Percentiles rank a stretch among this genome's conserved stretches.
These are phyloP conservation scores for Saccharomycopsis fibuligera DNA, from an alignment of 805 yeast genomes.

Conservation along the genomic window DNA sequence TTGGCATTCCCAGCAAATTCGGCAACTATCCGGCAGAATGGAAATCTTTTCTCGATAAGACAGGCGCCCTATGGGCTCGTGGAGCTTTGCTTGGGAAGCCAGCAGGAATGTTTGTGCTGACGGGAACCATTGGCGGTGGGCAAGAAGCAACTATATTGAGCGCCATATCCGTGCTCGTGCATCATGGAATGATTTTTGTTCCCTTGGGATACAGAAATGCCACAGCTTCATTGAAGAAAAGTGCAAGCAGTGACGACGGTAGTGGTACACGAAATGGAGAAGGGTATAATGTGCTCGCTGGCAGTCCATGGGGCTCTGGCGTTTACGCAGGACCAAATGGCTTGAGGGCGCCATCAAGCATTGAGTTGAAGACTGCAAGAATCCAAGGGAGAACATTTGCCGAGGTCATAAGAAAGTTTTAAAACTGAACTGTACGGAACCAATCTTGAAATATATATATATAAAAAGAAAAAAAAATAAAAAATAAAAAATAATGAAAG, in stretches of 20 bases:
- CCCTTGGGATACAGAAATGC: slow-evolving; percentile 68
- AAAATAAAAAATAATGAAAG: neutral
- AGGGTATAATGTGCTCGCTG: too few relatives aligned
- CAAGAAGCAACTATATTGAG: slow-evolving; percentile 66
- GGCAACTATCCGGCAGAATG: slow-evolving; percentile 78
- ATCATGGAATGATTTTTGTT: slow-evolving; percentile 74
- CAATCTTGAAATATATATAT: too few relatives aligned
- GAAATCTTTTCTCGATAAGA: slow-evolving; percentile 67
- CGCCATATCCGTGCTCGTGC: slow-evolving; percentile 57
- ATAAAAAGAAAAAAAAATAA: too few relatives aligned
- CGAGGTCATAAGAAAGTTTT: neutral
- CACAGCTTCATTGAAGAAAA: slow-evolving; percentile 39
- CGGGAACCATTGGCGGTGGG: slow-evolving; percentile 77
- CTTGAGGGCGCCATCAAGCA: slow-evolving; percentile 55
- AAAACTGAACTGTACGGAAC: too few relatives aligned
- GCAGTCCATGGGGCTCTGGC: slow-evolving; percentile 85
- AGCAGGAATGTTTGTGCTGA: slow-evolving; percentile 64
- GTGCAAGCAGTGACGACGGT: slow-evolving; percentile 47
- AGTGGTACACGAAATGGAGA: too few relatives aligned
- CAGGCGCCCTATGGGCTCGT: slow-evolving; percentile 73
- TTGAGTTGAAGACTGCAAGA: slow-evolving; percentile 56
- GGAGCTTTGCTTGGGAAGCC: slow-evolving; percentile 71
- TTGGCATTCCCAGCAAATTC: slow-evolving; percentile 82
- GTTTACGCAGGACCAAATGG: slow-evolving; percentile 72
- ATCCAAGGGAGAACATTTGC: slow-evolving; percentile 45